Percentiles rank a stretch among this genome's conserved stretches.
Conservation (phyloP, 768 basidiomycete genomes). For the Pilatotrama ljubarskyi region DNA sequence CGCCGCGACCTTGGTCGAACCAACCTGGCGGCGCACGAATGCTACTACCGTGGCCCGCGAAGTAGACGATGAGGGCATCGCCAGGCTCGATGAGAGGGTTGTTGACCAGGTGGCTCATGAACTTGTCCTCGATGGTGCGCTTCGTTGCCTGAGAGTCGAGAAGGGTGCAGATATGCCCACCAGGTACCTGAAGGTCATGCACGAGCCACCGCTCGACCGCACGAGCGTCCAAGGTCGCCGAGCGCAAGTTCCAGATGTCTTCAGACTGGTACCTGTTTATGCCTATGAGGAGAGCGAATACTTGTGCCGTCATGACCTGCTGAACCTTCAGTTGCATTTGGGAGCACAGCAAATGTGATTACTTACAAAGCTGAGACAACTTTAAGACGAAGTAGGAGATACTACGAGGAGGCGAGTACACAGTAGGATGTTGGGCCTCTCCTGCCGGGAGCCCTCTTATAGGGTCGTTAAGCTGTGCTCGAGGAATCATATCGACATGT, state of each 20-base stretch:
- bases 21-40: conserved; percentile 59
- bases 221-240: conserved; percentile 65
- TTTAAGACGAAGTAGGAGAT: no score
- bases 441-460: no score
- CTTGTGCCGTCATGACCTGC: conserved; percentile 42
- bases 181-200: conserved; percentile 58
- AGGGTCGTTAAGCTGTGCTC: no score
- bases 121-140: conserved; percentile 56
- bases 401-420: no score
- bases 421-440: no score
- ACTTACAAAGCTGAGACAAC: no score
- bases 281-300: conserved; percentile 69
- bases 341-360: no score
- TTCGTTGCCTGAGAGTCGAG: conserved; percentile 62
- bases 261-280: conserved; percentile 67
- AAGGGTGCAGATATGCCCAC: conserved; percentile 55
- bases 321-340: no score
- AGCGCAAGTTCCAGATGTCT: conserved; percentile 62
- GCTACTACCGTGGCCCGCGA: conserved; percentile 71
- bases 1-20: conserved; percentile 46
- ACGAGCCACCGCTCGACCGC: conserved; percentile 57
- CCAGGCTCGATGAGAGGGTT: conserved; percentile 59
- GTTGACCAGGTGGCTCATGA: conserved; percentile 62
- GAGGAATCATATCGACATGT: no score
- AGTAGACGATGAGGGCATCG: conserved; percentile 68